Conservation (phyloP, 2,329 filamentous ascomycete genomes). For the Hirsutella thompsonii region DNA sequence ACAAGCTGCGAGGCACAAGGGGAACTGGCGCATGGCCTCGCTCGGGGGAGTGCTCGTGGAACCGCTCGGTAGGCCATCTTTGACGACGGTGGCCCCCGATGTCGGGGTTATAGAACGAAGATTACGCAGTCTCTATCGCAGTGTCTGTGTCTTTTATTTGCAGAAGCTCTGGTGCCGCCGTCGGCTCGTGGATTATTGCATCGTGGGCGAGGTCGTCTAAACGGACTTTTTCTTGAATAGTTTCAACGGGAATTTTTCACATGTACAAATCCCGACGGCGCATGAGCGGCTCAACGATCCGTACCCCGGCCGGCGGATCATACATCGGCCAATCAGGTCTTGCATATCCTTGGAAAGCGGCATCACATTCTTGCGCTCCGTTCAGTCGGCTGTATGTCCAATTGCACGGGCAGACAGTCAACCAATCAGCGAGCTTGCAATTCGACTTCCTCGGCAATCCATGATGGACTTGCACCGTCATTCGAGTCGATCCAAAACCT, state of each 20-base stretch:
- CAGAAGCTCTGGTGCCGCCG: too few species aligned
- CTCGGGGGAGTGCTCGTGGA: constrained; percentile 9
- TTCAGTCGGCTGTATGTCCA: constrained; percentile 13
- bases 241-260: too few species aligned
- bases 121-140: too few species aligned
- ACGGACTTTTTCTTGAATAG: too few species aligned
- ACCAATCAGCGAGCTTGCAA: constrained; percentile 32
- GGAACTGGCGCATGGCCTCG: constrained; percentile 10
- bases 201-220: too few species aligned
- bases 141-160: too few species aligned
- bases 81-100: neutral
- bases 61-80: constrained; percentile 15
- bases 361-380: constrained; percentile 15
- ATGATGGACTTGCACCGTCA: neutral
- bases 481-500: neutral
- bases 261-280: too few species aligned
- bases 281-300: too few species aligned
- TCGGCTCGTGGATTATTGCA: too few species aligned
- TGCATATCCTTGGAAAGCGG: constrained; percentile 3
- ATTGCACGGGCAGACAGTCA: constrained; percentile 10
- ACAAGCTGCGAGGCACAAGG: constrained; percentile 11
- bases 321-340: constrained; percentile 15
- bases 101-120: neutral
- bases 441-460: constrained; percentile 40
- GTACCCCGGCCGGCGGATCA: too few species aligned